Conservation (phyloP, 108 stramenopile genomes). For the Schizochytrium sp. region DNA sequence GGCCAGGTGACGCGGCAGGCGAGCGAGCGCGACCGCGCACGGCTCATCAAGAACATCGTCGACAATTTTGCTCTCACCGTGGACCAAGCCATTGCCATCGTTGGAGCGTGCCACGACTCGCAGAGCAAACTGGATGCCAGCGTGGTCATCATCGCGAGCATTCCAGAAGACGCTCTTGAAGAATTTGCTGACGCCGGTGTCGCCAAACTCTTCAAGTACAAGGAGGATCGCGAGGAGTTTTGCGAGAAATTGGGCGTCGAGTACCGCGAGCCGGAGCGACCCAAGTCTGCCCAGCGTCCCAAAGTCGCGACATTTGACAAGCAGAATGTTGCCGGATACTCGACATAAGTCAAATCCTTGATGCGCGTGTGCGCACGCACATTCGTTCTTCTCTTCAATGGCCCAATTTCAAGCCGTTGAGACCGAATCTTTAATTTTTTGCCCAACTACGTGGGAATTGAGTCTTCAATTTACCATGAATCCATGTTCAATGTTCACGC, state of each 20-base stretch:
- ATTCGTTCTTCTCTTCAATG: too few relatives aligned
- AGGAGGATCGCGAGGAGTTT: not conserved
- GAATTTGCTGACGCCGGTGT: not conserved
- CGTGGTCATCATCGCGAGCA: not conserved
- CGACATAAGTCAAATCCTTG: not conserved
- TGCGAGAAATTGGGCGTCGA: not conserved
- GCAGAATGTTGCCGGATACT: not conserved
- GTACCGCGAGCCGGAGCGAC: not conserved
- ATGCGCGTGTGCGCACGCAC: too few relatives aligned
- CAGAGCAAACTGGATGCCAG: slow-evolving; percentile 11
- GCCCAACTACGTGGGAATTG: too few relatives aligned
- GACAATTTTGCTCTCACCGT: not conserved
- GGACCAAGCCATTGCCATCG: not conserved
- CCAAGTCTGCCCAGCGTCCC: not conserved
- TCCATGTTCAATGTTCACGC: too few relatives aligned
- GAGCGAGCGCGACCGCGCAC: not conserved
- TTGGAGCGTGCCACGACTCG: not conserved
- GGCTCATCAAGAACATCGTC: not conserved
- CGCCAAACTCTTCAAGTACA: slow-evolving; percentile 2
- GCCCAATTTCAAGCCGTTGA: too few relatives aligned
- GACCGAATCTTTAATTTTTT: too few relatives aligned
- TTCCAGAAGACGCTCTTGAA: not conserved
- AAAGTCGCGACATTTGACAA: not conserved
- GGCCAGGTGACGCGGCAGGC: not conserved
- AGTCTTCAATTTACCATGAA: too few relatives aligned